phyloP scores from a whole-genome alignment of 352 stramenopile species.

The Saprolegnia diclina region DNA sequence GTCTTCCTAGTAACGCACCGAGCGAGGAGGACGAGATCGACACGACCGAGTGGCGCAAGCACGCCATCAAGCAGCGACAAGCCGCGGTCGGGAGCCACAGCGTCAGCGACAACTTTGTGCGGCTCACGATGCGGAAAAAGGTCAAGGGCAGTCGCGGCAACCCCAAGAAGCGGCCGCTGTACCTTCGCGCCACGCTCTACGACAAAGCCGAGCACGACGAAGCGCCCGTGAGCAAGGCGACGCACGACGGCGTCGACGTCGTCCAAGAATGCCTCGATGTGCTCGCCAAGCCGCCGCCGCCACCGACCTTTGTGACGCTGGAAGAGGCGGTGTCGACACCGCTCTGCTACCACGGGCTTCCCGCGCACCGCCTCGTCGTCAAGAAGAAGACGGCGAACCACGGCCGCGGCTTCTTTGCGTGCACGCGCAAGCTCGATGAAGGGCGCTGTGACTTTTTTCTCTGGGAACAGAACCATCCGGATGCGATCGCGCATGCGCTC shows the following conservation, averaged over 20 bases:
- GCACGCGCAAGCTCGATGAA: slow-evolving; percentile 62
- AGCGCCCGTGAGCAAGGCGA: background rate
- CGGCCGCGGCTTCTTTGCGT: slow-evolving; percentile 64
- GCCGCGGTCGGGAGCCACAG: slow-evolving; percentile 28
- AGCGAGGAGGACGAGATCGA: background rate
- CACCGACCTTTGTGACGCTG: background rate
- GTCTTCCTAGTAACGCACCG: background rate
- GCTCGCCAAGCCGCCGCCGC: slow-evolving; percentile 27
- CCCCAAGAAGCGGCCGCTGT: slow-evolving; percentile 58
- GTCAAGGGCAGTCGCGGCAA: slow-evolving; percentile 62
- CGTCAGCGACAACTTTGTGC: slow-evolving; percentile 76
- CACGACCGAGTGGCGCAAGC: background rate
- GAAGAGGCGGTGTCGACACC: slow-evolving; percentile 33
- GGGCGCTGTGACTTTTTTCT: slow-evolving; percentile 79
- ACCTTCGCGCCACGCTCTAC: slow-evolving; percentile 49
- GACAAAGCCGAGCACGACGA: slow-evolving; percentile 23
- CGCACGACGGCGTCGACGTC: slow-evolving; percentile 66
- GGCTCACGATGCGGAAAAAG: slow-evolving; percentile 70
- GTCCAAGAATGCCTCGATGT: slow-evolving; percentile 71
- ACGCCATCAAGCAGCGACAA: background rate
- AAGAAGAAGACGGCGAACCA: slow-evolving; percentile 86
- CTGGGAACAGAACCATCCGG: slow-evolving; percentile 72
- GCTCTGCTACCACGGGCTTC: slow-evolving; percentile 59
- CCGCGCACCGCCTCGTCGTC: slow-evolving; percentile 53
- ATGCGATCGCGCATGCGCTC: slow-evolving; percentile 20